These are phyloP conservation scores for Arachis stenosperma DNA, from an alignment of 306 rosid species.

Conservation along the genomic window DNA sequence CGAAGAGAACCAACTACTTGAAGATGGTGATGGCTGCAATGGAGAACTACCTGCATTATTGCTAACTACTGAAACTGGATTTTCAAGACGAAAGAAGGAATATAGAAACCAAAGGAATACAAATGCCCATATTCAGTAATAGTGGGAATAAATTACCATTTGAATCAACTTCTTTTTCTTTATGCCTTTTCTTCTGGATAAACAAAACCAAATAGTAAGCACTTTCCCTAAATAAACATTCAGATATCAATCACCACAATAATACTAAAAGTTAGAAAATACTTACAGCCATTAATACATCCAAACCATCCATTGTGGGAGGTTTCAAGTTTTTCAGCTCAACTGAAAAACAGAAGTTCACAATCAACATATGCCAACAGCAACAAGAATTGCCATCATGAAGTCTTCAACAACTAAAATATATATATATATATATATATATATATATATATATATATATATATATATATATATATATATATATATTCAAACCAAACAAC, in stretches of 20 bases:
- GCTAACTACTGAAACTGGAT: slow-evolving; percentile 34
- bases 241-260: slow-evolving; percentile 14
- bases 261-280: not conserved
- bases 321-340: slow-evolving; percentile 61
- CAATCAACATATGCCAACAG: slow-evolving; percentile 14
- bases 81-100: slow-evolving; percentile 11
- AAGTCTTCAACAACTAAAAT: slow-evolving; percentile 1
- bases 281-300: slow-evolving; percentile 60
- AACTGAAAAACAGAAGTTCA: slow-evolving; percentile 49
- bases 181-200: slow-evolving; percentile 63
- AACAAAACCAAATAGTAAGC: slow-evolving; percentile 41
- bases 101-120: slow-evolving; percentile 11
- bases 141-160: slow-evolving; percentile 59
- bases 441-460: no score
- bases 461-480: no score
- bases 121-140: slow-evolving; percentile 28
- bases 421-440: no score
- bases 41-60: slow-evolving; percentile 58
- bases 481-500: slow-evolving; percentile 4
- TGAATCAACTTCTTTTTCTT: slow-evolving; percentile 51
- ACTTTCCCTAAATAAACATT: slow-evolving; percentile 14
- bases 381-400: slow-evolving; percentile 13
- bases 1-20: slow-evolving; percentile 81
- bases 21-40: slow-evolving; percentile 51
- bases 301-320: slow-evolving; percentile 78